Evolutionary conservation across 768 basidiomycete species (phyloP).

Genomic region (Cantharellus anzutake): DNA sequence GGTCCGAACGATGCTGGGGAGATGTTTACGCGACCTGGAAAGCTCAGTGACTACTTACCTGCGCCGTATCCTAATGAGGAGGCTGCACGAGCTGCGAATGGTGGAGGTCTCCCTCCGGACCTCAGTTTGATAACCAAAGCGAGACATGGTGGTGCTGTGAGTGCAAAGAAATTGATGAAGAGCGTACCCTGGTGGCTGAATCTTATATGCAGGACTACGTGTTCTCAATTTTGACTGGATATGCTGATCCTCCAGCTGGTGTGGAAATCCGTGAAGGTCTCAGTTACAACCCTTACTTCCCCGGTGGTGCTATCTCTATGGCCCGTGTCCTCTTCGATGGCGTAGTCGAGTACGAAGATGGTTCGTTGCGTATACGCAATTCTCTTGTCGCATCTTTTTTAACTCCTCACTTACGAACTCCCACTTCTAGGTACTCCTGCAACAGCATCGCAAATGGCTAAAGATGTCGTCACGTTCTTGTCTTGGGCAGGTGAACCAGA

Average conservation of each 20-base stretch:
- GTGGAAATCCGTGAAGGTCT: constrained; percentile 90
- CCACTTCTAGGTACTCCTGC: constrained; percentile 64
- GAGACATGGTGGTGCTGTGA: constrained; percentile 84
- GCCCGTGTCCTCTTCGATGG: constrained; percentile 92
- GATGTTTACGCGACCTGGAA: constrained; percentile 98
- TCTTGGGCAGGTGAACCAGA: constrained; percentile 97
- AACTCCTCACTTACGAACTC: background rate
- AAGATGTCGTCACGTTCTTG: constrained; percentile 91
- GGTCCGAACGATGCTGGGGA: constrained; percentile 89
- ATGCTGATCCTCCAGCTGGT: constrained; percentile 89
- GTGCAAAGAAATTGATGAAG: constrained; percentile 17
- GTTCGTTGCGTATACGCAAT: constrained; percentile 22
- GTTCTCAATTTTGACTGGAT: constrained; percentile 92
- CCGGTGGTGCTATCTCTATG: constrained; percentile 97
- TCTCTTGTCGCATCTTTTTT: background rate
- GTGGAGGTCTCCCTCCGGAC: constrained; percentile 91
- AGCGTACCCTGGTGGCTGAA: background rate
- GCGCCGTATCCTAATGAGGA: constrained; percentile 93
- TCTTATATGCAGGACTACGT: constrained; percentile 60
- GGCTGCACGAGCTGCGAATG: constrained; percentile 86
- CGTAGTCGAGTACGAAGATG: constrained; percentile 91
- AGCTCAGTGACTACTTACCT: constrained; percentile 94
- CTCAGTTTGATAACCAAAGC: constrained; percentile 95
- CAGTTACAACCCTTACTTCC: constrained; percentile 99
- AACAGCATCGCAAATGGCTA: constrained; percentile 97